Percentiles rank a stretch among this genome's conserved stretches.
These are phyloP conservation scores for Eimeria falciformis DNA, from an alignment of 169 alveolate species.

Conservation along the genomic window DNA sequence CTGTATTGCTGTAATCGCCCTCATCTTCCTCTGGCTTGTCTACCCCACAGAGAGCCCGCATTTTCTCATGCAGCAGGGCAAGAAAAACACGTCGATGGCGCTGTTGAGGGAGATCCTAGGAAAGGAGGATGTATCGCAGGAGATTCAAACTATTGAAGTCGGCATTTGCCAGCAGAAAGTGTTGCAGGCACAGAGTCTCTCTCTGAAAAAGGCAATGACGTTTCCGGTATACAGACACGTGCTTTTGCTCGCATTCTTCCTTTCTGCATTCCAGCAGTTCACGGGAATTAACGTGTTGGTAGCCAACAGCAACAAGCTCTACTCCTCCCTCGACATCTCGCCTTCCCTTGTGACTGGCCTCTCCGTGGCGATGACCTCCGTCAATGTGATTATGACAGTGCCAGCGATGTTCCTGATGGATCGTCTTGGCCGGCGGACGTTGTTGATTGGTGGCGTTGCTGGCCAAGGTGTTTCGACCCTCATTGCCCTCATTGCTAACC, in stretches of 20 bases:
- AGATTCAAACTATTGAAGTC: conserved; percentile 42
- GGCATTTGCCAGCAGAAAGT: conserved; percentile 52
- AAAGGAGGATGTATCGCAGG: conserved; percentile 67
- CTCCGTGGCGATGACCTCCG: conserved; percentile 80
- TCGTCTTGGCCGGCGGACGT: conserved; percentile 86
- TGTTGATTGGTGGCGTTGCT: conserved; percentile 84
- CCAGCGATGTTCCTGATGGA: conserved; percentile 85
- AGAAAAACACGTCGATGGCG: conserved; percentile 55
- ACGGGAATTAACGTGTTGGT: conserved; percentile 89
- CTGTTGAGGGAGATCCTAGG: conserved; percentile 56
- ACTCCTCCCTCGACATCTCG: conserved; percentile 79
- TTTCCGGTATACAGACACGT: conserved; percentile 82
- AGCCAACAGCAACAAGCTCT: conserved; percentile 87
- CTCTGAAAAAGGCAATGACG: conserved; percentile 65
- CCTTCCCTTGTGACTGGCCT: conserved; percentile 76
- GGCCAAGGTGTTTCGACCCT: conserved; percentile 81
- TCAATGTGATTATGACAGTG: conserved; percentile 84
- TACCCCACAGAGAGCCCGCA: conserved; percentile 80
- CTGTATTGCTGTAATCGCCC: neutral
- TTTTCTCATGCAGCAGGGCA: conserved; percentile 72
- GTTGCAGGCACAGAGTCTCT: conserved; percentile 39
- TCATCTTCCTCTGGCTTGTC: conserved; percentile 39
- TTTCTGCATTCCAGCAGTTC: conserved; percentile 88
- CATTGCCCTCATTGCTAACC: conserved; percentile 71
- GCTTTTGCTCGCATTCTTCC: conserved; percentile 83